A percentile compares a stretch with the other conserved stretches of the same genome.
Evolutionary conservation across 192 early-diverging fungal species (phyloP).

Genomic region (Umbelopsis vinacea): DNA sequence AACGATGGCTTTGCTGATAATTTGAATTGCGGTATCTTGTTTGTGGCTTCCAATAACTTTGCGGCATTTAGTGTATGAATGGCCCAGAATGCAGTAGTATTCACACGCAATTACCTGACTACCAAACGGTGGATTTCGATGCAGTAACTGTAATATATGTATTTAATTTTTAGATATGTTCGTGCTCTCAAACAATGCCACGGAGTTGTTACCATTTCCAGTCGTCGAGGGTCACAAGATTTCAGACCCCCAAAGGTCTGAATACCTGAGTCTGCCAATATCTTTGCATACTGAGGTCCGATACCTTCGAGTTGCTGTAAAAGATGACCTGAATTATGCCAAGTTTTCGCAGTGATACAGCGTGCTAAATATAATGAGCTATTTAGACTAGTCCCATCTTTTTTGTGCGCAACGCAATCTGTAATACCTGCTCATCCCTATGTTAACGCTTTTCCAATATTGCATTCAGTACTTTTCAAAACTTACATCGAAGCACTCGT

Average conservation of each 20-base stretch:
- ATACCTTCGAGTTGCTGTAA: conserved; percentile 64
- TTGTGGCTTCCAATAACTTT: conserved; percentile 1
- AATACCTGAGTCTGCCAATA: conserved; percentile 53
- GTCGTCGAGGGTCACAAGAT: conserved; percentile 44
- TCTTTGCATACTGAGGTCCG: conserved; percentile 50
- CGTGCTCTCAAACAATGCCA: too few relatives aligned
- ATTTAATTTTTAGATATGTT: too few relatives aligned
- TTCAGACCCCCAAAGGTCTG: conserved; percentile 50
- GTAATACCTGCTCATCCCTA: conserved; percentile 31
- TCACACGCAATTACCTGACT: conserved; percentile 43
- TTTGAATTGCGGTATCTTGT: background rate
- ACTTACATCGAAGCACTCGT: conserved; percentile 38
- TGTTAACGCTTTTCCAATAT: background rate
- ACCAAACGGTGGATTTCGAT: conserved; percentile 68
- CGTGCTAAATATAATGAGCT: conserved; percentile 43
- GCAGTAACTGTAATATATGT: conserved; percentile 44
- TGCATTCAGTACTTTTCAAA: background rate
- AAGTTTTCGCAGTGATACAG: conserved; percentile 48
- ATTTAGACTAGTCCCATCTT: conserved; percentile 21
- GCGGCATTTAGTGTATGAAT: background rate
- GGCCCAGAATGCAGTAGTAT: too few relatives aligned
- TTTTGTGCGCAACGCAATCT: conserved; percentile 30
- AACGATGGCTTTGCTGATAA: background rate
- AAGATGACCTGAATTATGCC: conserved; percentile 54
- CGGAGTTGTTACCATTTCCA: conserved; percentile 49